Base-by-base conservation (phyloP, 208 protist genomes). In the Trichomonas vaginalis region DNA sequence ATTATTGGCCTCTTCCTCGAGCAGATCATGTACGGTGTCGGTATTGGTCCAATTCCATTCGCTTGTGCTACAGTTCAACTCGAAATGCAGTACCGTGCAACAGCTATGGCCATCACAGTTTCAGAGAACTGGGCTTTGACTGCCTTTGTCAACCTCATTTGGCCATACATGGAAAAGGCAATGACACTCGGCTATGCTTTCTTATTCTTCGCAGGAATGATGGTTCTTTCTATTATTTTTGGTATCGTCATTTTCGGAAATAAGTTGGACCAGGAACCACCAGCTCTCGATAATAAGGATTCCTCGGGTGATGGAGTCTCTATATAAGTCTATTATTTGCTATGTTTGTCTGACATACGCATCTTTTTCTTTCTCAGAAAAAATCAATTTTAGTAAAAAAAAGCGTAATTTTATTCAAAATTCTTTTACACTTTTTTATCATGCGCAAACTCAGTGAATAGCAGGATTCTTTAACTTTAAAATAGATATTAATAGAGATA, bases 41-140 rank as follows among this genome's bases (percentile, higher is more conserved):
- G 82, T n/a, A 46, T 40, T 48, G 82, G 82, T n/a, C 82, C 82
- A 47, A 88, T 88, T 48, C 82, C 82, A 88, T 88, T 88, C 37
- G 35, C 82, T n/a, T 47, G 17, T 88, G 82, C 82, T 32, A 40
- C 40, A 14, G 79, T 42, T 15, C 27, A 42, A 35, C 40, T 83
- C 8, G 79, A 83, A 12, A 3, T 42, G 0, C 35, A 83, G 4
- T 42, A 42, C 35, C 35, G 79, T 17, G 14, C 27, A 17, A 83
- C 35, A 3, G 79, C 79, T 42, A 83, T 83, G 35, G 27, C 35
- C n/a, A 83, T 83, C 35, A 42, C n/a, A 10, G 35, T 83, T n/a
- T 12, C 79, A 17, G 27, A 42, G 35, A 42, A 35, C 35, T 83
- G 79, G 79, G 15, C 35, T 6, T 37, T 83, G 8, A 83, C 79